Percentiles rank a stretch among this genome's conserved stretches.
phyloP scores from a whole-genome alignment of 768 basidiomycete species.

The Cystofilobasidium macerans region DNA sequence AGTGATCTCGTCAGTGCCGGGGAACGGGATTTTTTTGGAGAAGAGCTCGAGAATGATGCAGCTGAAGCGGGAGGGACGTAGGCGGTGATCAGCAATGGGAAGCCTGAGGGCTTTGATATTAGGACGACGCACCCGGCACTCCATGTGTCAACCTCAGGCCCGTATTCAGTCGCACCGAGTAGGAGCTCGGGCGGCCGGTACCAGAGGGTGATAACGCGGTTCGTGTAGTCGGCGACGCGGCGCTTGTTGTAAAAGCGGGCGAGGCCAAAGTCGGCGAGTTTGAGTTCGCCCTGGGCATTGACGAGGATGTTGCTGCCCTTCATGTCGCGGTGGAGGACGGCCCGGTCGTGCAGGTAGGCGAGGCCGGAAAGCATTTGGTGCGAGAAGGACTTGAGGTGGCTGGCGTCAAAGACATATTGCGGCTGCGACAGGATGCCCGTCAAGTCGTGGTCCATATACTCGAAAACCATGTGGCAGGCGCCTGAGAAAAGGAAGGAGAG shows the following conservation, averaged over 20 bases:
- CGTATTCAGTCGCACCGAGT: constrained; percentile 77
- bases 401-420: constrained; percentile 67
- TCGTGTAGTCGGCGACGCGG: constrained; percentile 87
- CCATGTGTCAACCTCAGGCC: constrained; percentile 97
- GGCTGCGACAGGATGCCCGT: constrained; percentile 88
- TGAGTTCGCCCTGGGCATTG: constrained; percentile 80
- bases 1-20: constrained; percentile 80
- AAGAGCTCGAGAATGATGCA: constrained; percentile 99
- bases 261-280: constrained; percentile 93
- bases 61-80: constrained; percentile 46
- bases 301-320: constrained; percentile 98
- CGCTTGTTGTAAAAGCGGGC: constrained; percentile 93
- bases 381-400: constrained; percentile 89
- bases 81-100: too few species aligned
- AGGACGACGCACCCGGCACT: constrained; percentile 72
- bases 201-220: constrained; percentile 88
- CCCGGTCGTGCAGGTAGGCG: constrained; percentile 87
- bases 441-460: constrained; percentile 98
- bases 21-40: constrained; percentile 91
- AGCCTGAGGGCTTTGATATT: background rate
- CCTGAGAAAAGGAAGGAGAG: constrained; percentile 46
- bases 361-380: constrained; percentile 91
- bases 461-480: constrained; percentile 96
- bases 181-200: constrained; percentile 88
- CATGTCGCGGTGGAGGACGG: constrained; percentile 95